phyloP scores from a whole-genome alignment of 345 rosid species.

The Salix koriyanagi region DNA sequence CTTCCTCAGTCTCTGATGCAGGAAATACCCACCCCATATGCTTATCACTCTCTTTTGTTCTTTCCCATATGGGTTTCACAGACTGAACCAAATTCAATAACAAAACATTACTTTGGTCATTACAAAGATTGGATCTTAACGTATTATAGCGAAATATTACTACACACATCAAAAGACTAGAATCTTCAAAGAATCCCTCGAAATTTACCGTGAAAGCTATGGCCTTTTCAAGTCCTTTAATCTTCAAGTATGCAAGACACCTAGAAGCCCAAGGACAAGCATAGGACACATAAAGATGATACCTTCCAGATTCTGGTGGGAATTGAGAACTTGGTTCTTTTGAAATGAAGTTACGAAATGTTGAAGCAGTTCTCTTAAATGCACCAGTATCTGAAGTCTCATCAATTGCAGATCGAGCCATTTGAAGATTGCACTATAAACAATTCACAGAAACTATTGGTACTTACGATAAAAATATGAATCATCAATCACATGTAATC shows the following conservation, averaged over 20 bases:
- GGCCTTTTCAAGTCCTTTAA: slow-evolving; percentile 78
- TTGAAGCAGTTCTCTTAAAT: slow-evolving; percentile 69
- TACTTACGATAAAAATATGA: too few relatives aligned
- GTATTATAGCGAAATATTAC: neutral
- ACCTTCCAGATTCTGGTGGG: slow-evolving; percentile 78
- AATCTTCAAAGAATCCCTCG: neutral
- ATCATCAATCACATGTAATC: too few relatives aligned
- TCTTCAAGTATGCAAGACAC: slow-evolving; percentile 72
- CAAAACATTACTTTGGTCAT: neutral
- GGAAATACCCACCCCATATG: slow-evolving; percentile 95
- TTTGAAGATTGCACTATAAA: slow-evolving; percentile 15
- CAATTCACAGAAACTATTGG: neutral
- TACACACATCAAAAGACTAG: neutral
- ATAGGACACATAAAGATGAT: slow-evolving; percentile 88
- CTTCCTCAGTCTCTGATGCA: slow-evolving; percentile 49
- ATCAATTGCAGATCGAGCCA: slow-evolving; percentile 82
- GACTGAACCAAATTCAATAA: slow-evolving; percentile 43
- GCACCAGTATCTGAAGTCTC: slow-evolving; percentile 75
- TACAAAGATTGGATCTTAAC: neutral
- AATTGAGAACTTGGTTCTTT: slow-evolving; percentile 58
- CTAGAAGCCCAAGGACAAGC: slow-evolving; percentile 98
- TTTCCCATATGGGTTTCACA: slow-evolving; percentile 79
- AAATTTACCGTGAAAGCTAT: slow-evolving; percentile 62
- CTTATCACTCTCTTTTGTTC: slow-evolving; percentile 75
- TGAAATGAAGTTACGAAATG: slow-evolving; percentile 69